A percentile compares a stretch with the other conserved stretches of the same genome.
Evolutionary conservation across 1,284 basidiomycete genomes (phyloP).

Genomic region (Abortiporus biennis): DNA sequence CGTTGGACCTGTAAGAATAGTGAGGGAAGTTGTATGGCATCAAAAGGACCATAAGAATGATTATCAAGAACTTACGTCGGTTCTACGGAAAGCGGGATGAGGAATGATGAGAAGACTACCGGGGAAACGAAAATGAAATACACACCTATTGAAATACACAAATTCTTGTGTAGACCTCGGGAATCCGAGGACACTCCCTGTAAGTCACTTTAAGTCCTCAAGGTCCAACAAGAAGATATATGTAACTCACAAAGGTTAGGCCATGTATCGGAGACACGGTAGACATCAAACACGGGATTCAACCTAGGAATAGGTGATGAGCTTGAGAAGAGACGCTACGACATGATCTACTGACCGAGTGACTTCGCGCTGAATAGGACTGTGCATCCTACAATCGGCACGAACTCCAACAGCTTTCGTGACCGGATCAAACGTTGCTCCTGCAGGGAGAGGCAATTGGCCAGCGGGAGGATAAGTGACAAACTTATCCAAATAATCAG

Average conservation of each 20-base stretch:
- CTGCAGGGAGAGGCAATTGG: conserved; percentile 47
- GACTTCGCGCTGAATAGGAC: conserved; percentile 24
- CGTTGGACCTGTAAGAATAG: conserved; percentile 50
- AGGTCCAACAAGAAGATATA: not conserved
- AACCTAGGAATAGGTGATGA: not conserved
- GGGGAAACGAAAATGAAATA: not conserved
- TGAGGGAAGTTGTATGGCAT: not conserved
- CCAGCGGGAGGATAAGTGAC: conserved; percentile 65
- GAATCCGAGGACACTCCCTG: conserved; percentile 69
- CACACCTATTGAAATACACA: conserved; percentile 31
- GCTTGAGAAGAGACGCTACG: not conserved
- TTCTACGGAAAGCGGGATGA: not conserved
- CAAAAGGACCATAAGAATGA: too few relatives aligned
- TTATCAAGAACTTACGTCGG: not conserved
- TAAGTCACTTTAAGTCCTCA: conserved; percentile 14
- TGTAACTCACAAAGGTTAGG: conserved; percentile 25
- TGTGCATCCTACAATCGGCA: conserved; percentile 39
- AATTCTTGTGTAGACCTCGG: conserved; percentile 59
- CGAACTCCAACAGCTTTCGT: conserved; percentile 18
- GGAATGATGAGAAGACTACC: not conserved
- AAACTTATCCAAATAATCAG: conserved; percentile 54
- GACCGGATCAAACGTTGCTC: conserved; percentile 8
- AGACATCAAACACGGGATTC: conserved; percentile 75
- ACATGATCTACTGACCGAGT: conserved; percentile 29
- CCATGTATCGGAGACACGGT: conserved; percentile 65